phyloP scores from a whole-genome alignment of 106 monocot genomes.

The Dendrobium catenatum region DNA sequence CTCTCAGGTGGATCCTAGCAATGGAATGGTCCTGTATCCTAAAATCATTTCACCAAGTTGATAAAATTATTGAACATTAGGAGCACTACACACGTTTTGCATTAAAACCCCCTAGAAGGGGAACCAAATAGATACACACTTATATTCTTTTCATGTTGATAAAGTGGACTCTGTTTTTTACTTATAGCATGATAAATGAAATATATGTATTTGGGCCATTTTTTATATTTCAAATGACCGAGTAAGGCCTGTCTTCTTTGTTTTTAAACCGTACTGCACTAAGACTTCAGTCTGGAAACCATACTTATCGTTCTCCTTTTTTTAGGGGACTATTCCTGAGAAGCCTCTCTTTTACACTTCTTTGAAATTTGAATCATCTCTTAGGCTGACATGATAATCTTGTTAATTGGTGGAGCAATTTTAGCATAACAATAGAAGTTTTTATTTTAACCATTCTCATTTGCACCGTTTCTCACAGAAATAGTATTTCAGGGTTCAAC shows the following conservation, averaged over 20 bases:
- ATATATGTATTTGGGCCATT: neutral
- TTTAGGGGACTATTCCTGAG: neutral
- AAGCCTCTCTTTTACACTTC: neutral
- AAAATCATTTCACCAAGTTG: neutral
- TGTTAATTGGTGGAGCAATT: neutral
- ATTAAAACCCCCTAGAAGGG: neutral
- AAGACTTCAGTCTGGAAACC: neutral
- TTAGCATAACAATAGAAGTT: neutral
- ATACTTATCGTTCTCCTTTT: neutral
- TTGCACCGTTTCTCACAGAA: slow-evolving; percentile 6
- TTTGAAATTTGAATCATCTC: neutral
- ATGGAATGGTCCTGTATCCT: neutral
- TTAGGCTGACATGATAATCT: neutral
- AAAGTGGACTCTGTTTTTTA: neutral
- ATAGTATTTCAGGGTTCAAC: slow-evolving; percentile 62
- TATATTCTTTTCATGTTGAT: neutral
- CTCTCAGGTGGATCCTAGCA: neutral
- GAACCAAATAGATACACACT: neutral
- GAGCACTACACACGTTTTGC: neutral
- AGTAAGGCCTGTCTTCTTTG: too few species aligned
- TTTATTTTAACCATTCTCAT: neutral
- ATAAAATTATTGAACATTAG: neutral
- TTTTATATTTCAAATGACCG: neutral
- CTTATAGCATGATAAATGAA: neutral
- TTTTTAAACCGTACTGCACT: neutral